These are phyloP conservation scores for Amanita fuliginea DNA, from an alignment of 768 basidiomycete species.

Conservation along the genomic window DNA sequence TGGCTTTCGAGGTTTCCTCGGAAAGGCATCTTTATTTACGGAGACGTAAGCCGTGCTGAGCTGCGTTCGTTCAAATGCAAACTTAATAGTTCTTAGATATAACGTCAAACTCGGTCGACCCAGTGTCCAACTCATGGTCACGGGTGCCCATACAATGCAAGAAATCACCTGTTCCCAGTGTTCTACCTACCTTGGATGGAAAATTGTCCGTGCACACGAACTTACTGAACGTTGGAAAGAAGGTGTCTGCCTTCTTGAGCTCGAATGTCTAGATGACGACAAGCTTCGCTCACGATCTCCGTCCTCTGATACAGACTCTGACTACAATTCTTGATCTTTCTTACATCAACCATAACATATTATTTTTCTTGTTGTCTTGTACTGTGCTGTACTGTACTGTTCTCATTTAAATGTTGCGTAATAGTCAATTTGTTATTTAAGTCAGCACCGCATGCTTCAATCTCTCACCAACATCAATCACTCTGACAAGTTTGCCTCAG, in stretches of 20 bases:
- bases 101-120: conserved; percentile 35
- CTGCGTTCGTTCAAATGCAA: conserved; percentile 2
- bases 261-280: conserved; percentile 29
- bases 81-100: conserved; percentile 21
- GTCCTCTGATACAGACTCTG: conserved; percentile 26
- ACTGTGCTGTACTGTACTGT: background rate
- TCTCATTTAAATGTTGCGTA: too few relatives aligned
- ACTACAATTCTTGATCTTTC: conserved; percentile 12
- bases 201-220: conserved; percentile 48
- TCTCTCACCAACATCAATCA: background rate
- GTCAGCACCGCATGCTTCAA: background rate
- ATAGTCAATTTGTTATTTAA: background rate
- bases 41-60: conserved; percentile 32
- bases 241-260: conserved; percentile 45
- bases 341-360: background rate
- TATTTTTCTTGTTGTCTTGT: background rate
- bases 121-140: conserved; percentile 46
- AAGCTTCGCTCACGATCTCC: conserved; percentile 9
- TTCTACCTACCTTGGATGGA: conserved; percentile 48
- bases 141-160: conserved; percentile 53
- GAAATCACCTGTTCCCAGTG: conserved; percentile 42
- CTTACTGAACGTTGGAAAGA: conserved; percentile 54
- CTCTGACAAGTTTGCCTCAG: background rate
- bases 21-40: conserved; percentile 48
- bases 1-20: conserved; percentile 43